Base-by-base conservation (phyloP, 164 flowering plant species). In the Dillenia suffruticosa region DNA sequence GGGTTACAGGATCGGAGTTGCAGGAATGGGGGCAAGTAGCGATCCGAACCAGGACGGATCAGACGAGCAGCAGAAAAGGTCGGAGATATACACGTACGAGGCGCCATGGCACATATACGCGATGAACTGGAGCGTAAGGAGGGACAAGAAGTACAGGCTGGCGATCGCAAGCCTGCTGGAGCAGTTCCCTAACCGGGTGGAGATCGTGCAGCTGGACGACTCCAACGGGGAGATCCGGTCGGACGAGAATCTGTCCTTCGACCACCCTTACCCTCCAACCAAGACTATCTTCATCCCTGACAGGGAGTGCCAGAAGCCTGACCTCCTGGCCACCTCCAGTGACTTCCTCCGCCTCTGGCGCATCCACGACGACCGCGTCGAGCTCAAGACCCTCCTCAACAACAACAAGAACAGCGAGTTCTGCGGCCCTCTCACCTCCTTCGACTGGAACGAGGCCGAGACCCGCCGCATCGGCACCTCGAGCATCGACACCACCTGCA, bases 51-150 rank as follows among this genome's bases (percentile, higher is more conserved):
- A 70, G 15, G 81, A 82, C 15, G 85, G 74, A 0, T 85, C 92
- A 22, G 93, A 87, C 61, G 96, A 92, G 70, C 91, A 86, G 74
- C 92, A 92, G 64, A 86, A 87, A 56, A 81, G 98, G 9, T 89
- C 92, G 9, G 96, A 92, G 76, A 92, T 92, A 77, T 92, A 92
- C 89, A 88, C 98, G 0, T 92, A 89, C 80, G 95, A 92, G 59
- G 96, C 98, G 0, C 96, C 98, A 4, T 92, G 96, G 96, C 96
- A 82, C 77, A 85, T 90, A 82, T 92, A 88, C 86, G 91, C 98
- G 77, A 92, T 90, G 96, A 92, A 92, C 72, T 92, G 98, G 98
- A 75, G 83, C 76, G 98, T 92, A 61, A 95, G 96, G 22, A 81
- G 82, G 15, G 96, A 89, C 82, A 87, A 88, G 73, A 86, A 83